These are phyloP conservation scores for Sphagnum contortum DNA, from an alignment of 225 moss, liverwort and hornwort genomes.

Conservation along the genomic window DNA sequence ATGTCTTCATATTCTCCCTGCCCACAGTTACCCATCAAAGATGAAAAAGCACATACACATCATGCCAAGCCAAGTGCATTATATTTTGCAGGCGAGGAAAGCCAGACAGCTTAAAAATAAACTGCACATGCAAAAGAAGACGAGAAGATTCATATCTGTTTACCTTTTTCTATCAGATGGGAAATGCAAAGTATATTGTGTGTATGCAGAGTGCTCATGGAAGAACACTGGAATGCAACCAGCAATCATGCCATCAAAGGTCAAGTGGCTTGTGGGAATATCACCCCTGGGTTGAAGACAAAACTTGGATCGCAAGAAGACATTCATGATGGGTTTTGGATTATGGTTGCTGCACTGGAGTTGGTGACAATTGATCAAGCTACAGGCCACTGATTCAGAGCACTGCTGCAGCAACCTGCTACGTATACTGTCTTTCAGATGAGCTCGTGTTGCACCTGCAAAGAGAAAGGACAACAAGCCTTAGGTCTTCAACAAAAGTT, in stretches of 20 bases:
- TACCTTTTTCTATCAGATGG: no score
- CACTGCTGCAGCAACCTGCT: slow-evolving; percentile 28
- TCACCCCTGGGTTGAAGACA: slow-evolving; percentile 41
- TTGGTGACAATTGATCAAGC: slow-evolving; percentile 25
- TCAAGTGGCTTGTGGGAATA: slow-evolving; percentile 33
- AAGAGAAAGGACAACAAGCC: no score
- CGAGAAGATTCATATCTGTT: no score
- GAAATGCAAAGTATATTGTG: slow-evolving; percentile 3
- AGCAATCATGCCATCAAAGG: slow-evolving; percentile 36
- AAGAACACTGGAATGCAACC: slow-evolving; percentile 48
- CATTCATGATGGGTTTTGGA: slow-evolving; percentile 27
- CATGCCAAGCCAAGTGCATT: no score
- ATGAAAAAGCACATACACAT: no score
- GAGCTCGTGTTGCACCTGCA: slow-evolving; percentile 24
- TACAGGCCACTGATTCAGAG: slow-evolving; percentile 15
- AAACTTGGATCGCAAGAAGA: slow-evolving; percentile 27
- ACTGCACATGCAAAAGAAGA: no score
- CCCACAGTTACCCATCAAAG: no score
- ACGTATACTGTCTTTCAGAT: slow-evolving; percentile 25
- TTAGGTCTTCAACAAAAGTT: no score
- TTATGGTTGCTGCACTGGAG: slow-evolving; percentile 24
- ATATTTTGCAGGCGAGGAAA: no score
- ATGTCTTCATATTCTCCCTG: no score
- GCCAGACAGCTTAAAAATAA: no score
- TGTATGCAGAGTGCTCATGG: slow-evolving; percentile 29